Conservation (phyloP, 208 protist species). For the Acanthamoeba castellanii region DNA sequence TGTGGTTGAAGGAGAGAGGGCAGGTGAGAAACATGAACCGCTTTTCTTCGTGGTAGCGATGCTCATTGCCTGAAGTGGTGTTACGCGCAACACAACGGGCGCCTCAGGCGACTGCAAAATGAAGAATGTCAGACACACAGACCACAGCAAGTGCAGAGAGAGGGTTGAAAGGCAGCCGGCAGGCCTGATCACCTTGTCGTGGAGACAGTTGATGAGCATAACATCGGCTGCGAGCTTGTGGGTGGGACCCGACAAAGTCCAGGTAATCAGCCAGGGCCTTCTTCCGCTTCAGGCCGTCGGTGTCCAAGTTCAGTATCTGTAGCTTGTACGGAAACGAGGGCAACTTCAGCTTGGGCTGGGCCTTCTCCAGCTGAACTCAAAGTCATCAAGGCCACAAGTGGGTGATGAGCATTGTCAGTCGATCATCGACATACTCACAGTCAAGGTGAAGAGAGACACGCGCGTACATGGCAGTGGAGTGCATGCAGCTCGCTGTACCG, state of each 20-base stretch:
- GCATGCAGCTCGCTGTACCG: slow-evolving; percentile 19
- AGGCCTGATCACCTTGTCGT: background rate
- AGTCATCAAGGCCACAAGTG: background rate
- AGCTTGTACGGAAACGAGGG: background rate
- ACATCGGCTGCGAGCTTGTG: background rate
- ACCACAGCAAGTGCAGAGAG: background rate
- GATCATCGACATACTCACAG: background rate
- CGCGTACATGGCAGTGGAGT: background rate
- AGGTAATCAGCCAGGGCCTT: background rate
- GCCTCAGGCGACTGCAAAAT: background rate
- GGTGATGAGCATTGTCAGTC: background rate
- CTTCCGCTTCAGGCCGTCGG: background rate
- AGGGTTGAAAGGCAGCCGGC: background rate
- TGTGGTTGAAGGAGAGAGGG: background rate
- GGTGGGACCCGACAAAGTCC: background rate
- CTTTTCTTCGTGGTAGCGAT: background rate
- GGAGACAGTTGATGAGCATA: background rate
- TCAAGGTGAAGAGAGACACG: background rate
- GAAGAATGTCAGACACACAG: background rate
- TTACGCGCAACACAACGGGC: background rate
- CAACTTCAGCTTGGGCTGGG: background rate
- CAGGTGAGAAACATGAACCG: background rate
- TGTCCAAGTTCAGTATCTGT: background rate
- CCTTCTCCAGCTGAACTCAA: slow-evolving; percentile 1
- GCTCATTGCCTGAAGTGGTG: background rate